Evolutionary conservation across 768 basidiomycete genomes (phyloP).

Genomic region (Trametes punicea): DNA sequence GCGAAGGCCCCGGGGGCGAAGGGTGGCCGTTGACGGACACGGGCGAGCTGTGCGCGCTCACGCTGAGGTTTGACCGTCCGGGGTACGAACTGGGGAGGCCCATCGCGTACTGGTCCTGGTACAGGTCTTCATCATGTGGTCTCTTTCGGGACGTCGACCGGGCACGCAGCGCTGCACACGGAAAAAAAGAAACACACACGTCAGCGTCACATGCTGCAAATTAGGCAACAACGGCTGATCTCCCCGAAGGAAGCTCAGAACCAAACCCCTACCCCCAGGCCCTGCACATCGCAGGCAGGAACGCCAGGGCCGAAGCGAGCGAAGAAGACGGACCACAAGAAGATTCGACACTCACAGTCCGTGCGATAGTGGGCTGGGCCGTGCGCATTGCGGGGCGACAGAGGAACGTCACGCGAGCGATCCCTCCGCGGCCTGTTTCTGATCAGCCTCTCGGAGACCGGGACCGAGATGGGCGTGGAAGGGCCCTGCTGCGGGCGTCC

Average conservation of each 20-base stretch:
- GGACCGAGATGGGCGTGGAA: constrained; percentile 21
- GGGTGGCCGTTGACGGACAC: constrained; percentile 64
- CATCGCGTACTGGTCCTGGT: constrained; percentile 28
- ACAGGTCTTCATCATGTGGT: constrained; percentile 62
- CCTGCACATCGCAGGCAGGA: background rate
- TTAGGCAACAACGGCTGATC: constrained; percentile 19
- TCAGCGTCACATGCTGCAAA: constrained; percentile 13
- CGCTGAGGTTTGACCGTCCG: constrained; percentile 35
- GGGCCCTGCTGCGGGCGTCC: constrained; percentile 13
- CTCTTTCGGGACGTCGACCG: constrained; percentile 75
- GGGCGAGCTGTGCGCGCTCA: constrained; percentile 72
- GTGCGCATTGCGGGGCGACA: constrained; percentile 28
- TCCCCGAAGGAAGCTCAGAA: constrained; percentile 16
- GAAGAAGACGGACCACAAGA: background rate
- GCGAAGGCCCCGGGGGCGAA: constrained; percentile 46
- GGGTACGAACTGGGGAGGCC: constrained; percentile 39
- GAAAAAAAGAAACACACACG: background rate
- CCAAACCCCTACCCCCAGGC: background rate
- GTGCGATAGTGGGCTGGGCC: constrained; percentile 28
- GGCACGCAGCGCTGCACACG: constrained; percentile 57
- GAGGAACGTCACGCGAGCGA: constrained; percentile 32
- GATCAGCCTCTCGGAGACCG: constrained; percentile 24
- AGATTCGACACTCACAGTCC: constrained; percentile 35
- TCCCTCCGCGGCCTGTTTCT: constrained; percentile 30
- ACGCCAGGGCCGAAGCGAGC: background rate